These are phyloP conservation scores for Cryptosporidium sp. DNA, from an alignment of 169 alveolate genomes.

Conservation along the genomic window DNA sequence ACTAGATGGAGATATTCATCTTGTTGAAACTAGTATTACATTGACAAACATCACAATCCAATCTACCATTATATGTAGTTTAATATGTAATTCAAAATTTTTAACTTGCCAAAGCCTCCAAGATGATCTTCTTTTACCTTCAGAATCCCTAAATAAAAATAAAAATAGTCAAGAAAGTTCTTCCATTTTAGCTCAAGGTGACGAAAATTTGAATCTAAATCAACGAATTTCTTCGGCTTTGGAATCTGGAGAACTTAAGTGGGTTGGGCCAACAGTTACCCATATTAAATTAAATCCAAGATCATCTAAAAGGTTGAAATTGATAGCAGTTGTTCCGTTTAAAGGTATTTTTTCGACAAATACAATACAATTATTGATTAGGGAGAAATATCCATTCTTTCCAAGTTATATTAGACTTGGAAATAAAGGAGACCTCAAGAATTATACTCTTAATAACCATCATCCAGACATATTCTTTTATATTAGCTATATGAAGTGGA, in stretches of 20 bases:
- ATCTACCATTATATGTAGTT: slow-evolving; percentile 14
- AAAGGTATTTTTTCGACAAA: slow-evolving; percentile 63
- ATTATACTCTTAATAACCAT: background rate
- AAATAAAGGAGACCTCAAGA: background rate
- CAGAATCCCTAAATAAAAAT: background rate
- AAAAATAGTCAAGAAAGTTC: background rate
- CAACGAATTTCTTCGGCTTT: background rate
- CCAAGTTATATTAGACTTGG: background rate
- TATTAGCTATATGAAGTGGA: background rate
- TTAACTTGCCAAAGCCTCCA: background rate
- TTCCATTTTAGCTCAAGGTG: background rate
- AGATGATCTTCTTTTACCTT: slow-evolving; percentile 42
- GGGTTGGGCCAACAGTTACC: slow-evolving; percentile 54
- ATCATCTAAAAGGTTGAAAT: background rate
- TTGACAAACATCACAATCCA: slow-evolving; percentile 23
- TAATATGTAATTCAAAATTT: slow-evolving; percentile 10
- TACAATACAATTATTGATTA: slow-evolving; percentile 24
- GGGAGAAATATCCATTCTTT: slow-evolving; percentile 42
- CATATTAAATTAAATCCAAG: slow-evolving; percentile 38
- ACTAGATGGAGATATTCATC: background rate
- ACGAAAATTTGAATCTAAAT: background rate
- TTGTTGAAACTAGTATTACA: slow-evolving; percentile 9
- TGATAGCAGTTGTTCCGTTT: slow-evolving; percentile 40
- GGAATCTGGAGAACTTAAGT: slow-evolving; percentile 59
- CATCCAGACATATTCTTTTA: background rate